Conservation (phyloP, 257 asterid genomes). For the Sherardia arvensis region DNA sequence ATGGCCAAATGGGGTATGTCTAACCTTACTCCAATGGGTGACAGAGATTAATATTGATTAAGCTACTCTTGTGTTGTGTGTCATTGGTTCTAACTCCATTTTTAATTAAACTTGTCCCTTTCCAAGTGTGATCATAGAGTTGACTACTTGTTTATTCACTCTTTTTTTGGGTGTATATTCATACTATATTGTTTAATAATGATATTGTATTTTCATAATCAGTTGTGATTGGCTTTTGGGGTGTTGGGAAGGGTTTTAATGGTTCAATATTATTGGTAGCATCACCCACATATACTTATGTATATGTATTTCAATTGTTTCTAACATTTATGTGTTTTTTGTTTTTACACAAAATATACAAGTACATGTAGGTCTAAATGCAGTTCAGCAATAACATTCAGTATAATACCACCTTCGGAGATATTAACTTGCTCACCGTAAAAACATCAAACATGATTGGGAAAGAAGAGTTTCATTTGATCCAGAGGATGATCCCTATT, state of each 20-base stretch:
- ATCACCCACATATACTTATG: too few relatives aligned
- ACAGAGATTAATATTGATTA: background rate
- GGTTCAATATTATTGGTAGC: background rate
- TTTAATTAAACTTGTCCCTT: conserved; percentile 9
- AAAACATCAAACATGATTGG: too few relatives aligned
- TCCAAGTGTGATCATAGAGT: conserved; percentile 7
- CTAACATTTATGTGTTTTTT: too few relatives aligned
- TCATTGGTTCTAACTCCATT: conserved; percentile 14
- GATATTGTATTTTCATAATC: background rate
- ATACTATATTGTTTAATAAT: background rate
- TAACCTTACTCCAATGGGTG: conserved; percentile 5
- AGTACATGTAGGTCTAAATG: too few relatives aligned
- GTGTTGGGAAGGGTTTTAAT: conserved; percentile 1
- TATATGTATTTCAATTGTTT: too few relatives aligned
- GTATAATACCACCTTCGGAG: too few relatives aligned
- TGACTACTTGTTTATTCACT: background rate
- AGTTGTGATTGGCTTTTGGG: conserved; percentile 6
- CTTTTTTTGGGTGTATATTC: background rate
- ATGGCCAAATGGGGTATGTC: conserved; percentile 6
- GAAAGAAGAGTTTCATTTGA: too few relatives aligned
- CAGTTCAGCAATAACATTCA: too few relatives aligned
- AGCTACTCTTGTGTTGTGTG: conserved; percentile 6
- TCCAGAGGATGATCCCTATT: too few relatives aligned
- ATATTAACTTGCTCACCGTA: too few relatives aligned
- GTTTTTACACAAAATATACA: too few relatives aligned